Evolutionary conservation across 129 eudicot genomes (phyloP), one percentile per base, ranked within the genome.

Genomic region (Mikania micrantha): DNA sequence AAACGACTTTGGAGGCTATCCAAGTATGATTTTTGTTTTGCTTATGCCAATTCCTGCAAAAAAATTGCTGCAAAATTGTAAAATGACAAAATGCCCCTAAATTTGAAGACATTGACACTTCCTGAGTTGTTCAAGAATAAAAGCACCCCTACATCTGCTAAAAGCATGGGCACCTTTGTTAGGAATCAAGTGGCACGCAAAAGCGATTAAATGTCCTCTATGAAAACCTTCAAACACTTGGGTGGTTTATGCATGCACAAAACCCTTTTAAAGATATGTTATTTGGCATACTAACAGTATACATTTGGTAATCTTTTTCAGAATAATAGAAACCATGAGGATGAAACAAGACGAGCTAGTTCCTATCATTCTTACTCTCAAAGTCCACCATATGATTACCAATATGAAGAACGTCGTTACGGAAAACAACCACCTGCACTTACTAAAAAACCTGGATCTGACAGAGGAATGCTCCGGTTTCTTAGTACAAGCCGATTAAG

Each of bases 301-400:
- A 64, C 19, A n/a, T 13, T 59, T 25, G 50, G 36, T 31, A 42
- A 36, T 79, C 54, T 45, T 75, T 79, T 31, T 56, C 85, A 93
- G 99, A 83, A 71, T 60, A 22, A 52, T 41, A 86, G 83, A 67
- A 78, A 70, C 70, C 78, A 60, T 11, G 99, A 78, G 66, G 95
- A 87, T 50, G 97, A 94, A 70, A 84, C 87, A 31, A 82, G 99
- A 79, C 79, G 99, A 74, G 95, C 97, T 61, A 90, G 97, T 77
- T 94, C 99, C 17, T 94, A 89, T 69, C 99, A 94, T 78, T 94
- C 99, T 54, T 94, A 76, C 73, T 94, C 99, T 73, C 99, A 94
- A 58, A 94, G 99, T 75, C 99, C 99, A n/a, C 97, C 97, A 5
- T 87, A 94, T 49, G 99, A 94, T 83, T 94, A 85, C 84, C 94